phyloP scores from a whole-genome alignment of 2,329 filamentous ascomycete genomes.

The Mycosphaerella arachidis region DNA sequence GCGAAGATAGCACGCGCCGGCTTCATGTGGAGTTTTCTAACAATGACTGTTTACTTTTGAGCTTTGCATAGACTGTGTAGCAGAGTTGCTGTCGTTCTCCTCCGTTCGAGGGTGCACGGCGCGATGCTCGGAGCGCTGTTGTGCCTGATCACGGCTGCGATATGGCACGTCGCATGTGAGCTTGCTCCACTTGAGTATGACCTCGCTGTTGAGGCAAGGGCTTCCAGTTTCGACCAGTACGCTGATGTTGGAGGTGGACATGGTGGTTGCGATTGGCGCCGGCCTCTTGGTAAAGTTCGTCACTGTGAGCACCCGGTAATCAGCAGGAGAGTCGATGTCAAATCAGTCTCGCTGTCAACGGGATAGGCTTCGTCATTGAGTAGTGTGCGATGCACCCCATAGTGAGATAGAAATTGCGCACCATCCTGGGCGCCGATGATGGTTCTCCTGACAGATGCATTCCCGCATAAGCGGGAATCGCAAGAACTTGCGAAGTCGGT shows the following conservation, averaged over 20 bases:
- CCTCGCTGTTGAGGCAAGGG: conserved; percentile 40
- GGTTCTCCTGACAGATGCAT: background rate
- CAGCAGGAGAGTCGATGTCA: background rate
- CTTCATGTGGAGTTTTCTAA: conserved; percentile 29
- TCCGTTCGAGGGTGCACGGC: too few species aligned
- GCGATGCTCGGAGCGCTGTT: conserved; percentile 16
- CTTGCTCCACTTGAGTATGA: conserved; percentile 48
- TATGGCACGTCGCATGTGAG: conserved; percentile 54
- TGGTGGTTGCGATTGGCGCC: conserved; percentile 26
- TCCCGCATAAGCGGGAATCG: background rate
- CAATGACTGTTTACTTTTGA: too few species aligned
- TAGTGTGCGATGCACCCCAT: too few species aligned
- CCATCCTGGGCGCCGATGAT: background rate
- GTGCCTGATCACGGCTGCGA: conserved; percentile 29
- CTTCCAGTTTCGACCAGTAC: conserved; percentile 45
- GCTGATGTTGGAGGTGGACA: conserved; percentile 37
- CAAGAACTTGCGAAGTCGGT: background rate
- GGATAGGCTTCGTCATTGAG: background rate
- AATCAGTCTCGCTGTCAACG: background rate
- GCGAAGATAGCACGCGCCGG: conserved; percentile 39
- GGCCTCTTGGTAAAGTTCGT: background rate
- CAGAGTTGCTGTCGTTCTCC: too few species aligned
- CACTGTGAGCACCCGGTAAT: too few species aligned
- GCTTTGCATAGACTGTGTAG: too few species aligned
- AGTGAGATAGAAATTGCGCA: too few species aligned